A percentile compares a stretch with the other conserved stretches of the same genome.
Evolutionary conservation across 106 monocot genomes (phyloP).

Genomic region (Gastrodia elata): DNA sequence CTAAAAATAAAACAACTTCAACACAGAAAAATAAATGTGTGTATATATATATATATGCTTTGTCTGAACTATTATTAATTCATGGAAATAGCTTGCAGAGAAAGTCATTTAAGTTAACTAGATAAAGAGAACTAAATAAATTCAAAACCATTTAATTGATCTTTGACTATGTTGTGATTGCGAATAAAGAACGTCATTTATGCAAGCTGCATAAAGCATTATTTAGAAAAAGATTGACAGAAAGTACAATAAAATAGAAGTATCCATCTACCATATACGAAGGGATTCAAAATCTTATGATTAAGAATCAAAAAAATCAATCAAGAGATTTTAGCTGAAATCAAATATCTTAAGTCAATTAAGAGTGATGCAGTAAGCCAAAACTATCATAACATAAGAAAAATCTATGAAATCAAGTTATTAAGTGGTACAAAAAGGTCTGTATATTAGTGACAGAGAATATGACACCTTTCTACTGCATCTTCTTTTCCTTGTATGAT

Average conservation of each 20-base stretch:
- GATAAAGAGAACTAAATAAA: background rate
- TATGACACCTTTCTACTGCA: slow-evolving; percentile 32
- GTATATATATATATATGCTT: background rate
- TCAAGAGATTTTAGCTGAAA: background rate
- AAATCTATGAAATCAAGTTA: slow-evolving; percentile 2
- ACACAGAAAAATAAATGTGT: background rate
- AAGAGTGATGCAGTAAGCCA: background rate
- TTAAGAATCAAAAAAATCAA: background rate
- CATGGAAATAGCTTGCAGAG: background rate
- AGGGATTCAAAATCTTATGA: background rate
- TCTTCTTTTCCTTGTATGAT: slow-evolving; percentile 57
- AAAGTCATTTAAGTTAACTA: background rate
- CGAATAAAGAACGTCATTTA: background rate
- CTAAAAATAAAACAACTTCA: slow-evolving; percentile 1
- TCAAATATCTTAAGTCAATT: background rate
- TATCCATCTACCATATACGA: background rate
- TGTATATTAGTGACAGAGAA: background rate
- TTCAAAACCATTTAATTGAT: background rate
- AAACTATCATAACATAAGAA: background rate
- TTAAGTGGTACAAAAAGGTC: background rate
- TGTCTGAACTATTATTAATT: background rate
- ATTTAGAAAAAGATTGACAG: background rate
- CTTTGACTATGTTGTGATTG: background rate
- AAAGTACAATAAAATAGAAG: background rate
- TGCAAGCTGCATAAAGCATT: background rate